Evolutionary conservation across 2,329 filamentous ascomycete species (phyloP).

Genomic region (Phaeosphaeria sp.): DNA sequence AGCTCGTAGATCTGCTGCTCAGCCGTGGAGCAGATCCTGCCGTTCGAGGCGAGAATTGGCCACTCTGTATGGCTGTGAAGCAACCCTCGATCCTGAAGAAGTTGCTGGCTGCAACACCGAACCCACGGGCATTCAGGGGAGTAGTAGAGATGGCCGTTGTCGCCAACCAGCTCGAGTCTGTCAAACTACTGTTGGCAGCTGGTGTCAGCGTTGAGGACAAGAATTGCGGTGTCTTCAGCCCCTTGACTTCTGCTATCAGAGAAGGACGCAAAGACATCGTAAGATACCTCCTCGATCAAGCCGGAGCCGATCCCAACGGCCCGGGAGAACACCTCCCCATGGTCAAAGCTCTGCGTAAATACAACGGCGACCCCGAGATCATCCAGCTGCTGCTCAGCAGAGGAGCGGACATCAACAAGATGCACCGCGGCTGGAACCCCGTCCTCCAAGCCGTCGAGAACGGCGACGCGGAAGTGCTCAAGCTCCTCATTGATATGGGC

Average conservation of each 20-base stretch:
- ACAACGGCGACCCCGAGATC: constrained; percentile 66
- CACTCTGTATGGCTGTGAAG: constrained; percentile 71
- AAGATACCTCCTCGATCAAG: constrained; percentile 66
- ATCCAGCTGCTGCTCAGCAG: constrained; percentile 68
- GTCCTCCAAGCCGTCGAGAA: constrained; percentile 46
- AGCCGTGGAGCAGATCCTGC: constrained; percentile 67
- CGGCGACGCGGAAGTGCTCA: constrained; percentile 42
- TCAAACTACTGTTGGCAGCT: constrained; percentile 69
- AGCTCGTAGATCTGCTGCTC: constrained; percentile 67
- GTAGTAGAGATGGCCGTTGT: constrained; percentile 72
- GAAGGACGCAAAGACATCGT: constrained; percentile 69
- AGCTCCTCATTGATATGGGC: constrained; percentile 43
- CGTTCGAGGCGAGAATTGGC: constrained; percentile 72
- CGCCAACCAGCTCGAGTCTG: constrained; percentile 70
- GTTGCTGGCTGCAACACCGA: constrained; percentile 62
- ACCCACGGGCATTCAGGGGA: constrained; percentile 69
- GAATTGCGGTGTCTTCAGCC: constrained; percentile 75
- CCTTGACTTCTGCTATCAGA: constrained; percentile 71
- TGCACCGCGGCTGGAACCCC: constrained; percentile 47
- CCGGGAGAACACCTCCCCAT: constrained; percentile 75
- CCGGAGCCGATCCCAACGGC: constrained; percentile 68
- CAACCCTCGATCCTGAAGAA: constrained; percentile 66
- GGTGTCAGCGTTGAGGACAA: constrained; percentile 74
- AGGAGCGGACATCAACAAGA: constrained; percentile 71
- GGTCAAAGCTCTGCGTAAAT: constrained; percentile 71